A percentile compares a stretch with the other conserved stretches of the same genome.
Conservation (phyloP, 345 rosid species). For the Euclidium syriacum region DNA sequence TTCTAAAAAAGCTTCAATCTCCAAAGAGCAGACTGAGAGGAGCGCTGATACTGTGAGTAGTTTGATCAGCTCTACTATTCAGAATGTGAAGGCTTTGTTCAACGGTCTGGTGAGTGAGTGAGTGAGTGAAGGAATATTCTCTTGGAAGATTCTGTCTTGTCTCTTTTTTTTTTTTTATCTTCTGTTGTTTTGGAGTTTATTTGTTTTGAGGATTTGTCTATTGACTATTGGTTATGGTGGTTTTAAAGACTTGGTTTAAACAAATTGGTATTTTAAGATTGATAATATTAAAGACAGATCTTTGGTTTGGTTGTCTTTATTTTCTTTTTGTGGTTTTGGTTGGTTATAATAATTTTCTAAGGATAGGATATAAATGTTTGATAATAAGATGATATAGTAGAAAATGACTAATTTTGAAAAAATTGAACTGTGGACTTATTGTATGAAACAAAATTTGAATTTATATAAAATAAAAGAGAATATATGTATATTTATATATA, state of each 20-base stretch:
- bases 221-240: neutral
- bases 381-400: neutral
- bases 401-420: neutral
- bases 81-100: constrained; percentile 41
- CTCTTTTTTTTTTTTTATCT: neutral
- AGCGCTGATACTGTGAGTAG: constrained; percentile 44
- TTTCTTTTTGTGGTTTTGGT: neutral
- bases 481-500: too few relatives aligned
- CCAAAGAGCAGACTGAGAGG: constrained; percentile 30
- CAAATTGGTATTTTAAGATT: too few relatives aligned
- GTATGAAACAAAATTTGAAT: neutral
- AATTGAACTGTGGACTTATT: neutral
- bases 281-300: neutral
- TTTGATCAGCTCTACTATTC: constrained; percentile 52
- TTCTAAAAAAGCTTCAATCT: constrained; percentile 8
- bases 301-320: neutral
- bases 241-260: neutral
- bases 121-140: constrained; percentile 31
- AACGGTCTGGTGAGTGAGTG: constrained; percentile 30
- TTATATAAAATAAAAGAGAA: neutral
- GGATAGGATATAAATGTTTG: neutral
- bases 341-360: neutral
- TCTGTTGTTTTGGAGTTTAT: neutral
- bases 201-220: neutral
- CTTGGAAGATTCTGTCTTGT: constrained; percentile 11